Conservation (phyloP, 2,329 filamentous ascomycete genomes). For the Aspergillus latus region DNA sequence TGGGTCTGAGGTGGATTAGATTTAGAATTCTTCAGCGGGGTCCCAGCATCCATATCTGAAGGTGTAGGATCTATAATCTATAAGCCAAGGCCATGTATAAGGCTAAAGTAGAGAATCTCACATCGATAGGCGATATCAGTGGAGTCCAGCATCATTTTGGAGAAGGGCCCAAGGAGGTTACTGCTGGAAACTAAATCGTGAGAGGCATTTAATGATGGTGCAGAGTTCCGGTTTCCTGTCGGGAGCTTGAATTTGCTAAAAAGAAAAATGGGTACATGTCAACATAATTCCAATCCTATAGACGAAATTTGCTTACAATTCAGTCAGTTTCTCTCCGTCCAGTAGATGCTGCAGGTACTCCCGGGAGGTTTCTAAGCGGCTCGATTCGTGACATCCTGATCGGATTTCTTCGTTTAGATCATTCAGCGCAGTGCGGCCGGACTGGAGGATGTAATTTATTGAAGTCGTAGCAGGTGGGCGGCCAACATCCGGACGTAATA, state of each 20-base stretch:
- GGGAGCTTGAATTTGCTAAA: slow-evolving; percentile 47
- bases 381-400: slow-evolving; percentile 56
- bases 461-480: slow-evolving; percentile 42
- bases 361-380: slow-evolving; percentile 68
- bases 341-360: slow-evolving; percentile 74
- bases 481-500: slow-evolving; percentile 44
- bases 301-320: slow-evolving; percentile 38
- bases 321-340: slow-evolving; percentile 61
- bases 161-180: slow-evolving; percentile 52
- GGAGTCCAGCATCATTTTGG: slow-evolving; percentile 54
- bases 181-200: slow-evolving; percentile 27
- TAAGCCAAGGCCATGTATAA: slow-evolving; percentile 18
- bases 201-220: slow-evolving; percentile 20
- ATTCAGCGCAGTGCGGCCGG: slow-evolving; percentile 57
- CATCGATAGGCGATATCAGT: slow-evolving; percentile 47
- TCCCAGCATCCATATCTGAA: slow-evolving; percentile 25
- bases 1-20: slow-evolving; percentile 23
- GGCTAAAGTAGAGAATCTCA: slow-evolving; percentile 26
- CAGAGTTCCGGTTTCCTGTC: slow-evolving; percentile 24
- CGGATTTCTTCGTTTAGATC: slow-evolving; percentile 70
- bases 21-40: slow-evolving; percentile 23
- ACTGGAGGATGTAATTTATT: slow-evolving; percentile 50
- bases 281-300: slow-evolving; percentile 15
- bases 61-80: slow-evolving; percentile 35
- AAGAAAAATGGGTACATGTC: slow-evolving; percentile 11